Evolutionary conservation across 2,329 filamentous ascomycete species (phyloP).

Genomic region (Chaetomium sp.): DNA sequence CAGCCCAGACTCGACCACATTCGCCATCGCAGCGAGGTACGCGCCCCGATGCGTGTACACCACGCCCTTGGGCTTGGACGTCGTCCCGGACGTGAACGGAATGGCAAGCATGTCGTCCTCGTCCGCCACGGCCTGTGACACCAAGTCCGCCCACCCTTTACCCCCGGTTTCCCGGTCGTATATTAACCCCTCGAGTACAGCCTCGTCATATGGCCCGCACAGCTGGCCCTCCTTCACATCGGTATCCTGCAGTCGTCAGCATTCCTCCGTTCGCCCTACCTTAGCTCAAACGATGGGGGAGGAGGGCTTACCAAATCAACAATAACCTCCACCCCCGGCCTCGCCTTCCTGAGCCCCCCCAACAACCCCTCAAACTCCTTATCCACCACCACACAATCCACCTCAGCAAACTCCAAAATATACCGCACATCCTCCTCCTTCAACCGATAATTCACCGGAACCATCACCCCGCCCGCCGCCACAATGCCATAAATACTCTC

Average conservation of each 20-base stretch:
- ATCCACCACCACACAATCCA: conserved; percentile 82
- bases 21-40: conserved; percentile 78
- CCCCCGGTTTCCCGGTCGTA: conserved; percentile 60
- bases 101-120: conserved; percentile 82
- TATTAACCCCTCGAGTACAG: conserved; percentile 70
- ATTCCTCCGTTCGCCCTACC: too few species aligned
- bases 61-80: conserved; percentile 85
- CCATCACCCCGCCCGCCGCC: conserved; percentile 71
- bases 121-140: conserved; percentile 56
- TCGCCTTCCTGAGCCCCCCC: conserved; percentile 53
- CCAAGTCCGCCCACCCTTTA: conserved; percentile 71
- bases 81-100: conserved; percentile 91
- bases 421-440: conserved; percentile 83
- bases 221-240: conserved; percentile 68
- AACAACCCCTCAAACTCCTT: conserved; percentile 69
- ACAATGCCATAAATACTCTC: conserved; percentile 84
- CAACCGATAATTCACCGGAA: conserved; percentile 58
- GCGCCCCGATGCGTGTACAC: conserved; percentile 83
- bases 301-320: conserved; percentile 68
- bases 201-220: conserved; percentile 75
- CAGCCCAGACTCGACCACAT: conserved; percentile 81
- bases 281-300: too few species aligned
- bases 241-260: conserved; percentile 53
- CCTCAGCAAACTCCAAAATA: conserved; percentile 82
- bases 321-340: conserved; percentile 57